These are phyloP conservation scores for Poa pratensis DNA, from an alignment of 176 grass and related monocot species.

Conservation along the genomic window DNA sequence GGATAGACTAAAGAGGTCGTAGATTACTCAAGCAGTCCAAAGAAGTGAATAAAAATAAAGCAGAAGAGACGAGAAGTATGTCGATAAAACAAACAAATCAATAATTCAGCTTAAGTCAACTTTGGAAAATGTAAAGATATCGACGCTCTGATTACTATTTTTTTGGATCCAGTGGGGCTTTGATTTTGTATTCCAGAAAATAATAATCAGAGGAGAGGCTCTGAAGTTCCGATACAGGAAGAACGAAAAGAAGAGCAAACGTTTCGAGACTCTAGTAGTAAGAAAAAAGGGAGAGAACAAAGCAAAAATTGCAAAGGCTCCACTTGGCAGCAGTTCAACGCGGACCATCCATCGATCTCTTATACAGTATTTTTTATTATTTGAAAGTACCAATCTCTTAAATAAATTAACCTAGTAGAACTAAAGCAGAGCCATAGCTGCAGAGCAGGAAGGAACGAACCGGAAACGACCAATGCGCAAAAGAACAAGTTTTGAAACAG, in stretches of 20 bases:
- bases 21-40: slow-evolving; percentile 3
- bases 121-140: neutral
- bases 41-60: slow-evolving; percentile 24
- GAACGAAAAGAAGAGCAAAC: neutral
- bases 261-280: too few species aligned
- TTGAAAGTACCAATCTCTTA: slow-evolving; percentile 5
- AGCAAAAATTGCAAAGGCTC: neutral
- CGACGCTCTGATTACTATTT: neutral
- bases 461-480: slow-evolving; percentile 10
- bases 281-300: too few species aligned
- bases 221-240: neutral
- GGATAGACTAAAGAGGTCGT: slow-evolving; percentile 4
- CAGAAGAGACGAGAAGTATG: neutral
- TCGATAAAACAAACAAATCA: neutral
- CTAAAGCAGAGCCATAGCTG: neutral
- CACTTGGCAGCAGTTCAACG: neutral
- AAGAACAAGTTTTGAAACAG: slow-evolving; percentile 5
- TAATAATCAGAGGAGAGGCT: neutral
- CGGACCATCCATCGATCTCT: neutral
- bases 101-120: slow-evolving; percentile 28
- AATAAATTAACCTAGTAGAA: neutral
- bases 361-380: neutral
- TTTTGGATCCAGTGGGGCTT: neutral
- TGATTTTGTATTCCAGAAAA: neutral
- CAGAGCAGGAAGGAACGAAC: neutral